Evolutionary conservation across 2,329 filamentous ascomycete species (phyloP).

Genomic region (Rutstroemia sp.): DNA sequence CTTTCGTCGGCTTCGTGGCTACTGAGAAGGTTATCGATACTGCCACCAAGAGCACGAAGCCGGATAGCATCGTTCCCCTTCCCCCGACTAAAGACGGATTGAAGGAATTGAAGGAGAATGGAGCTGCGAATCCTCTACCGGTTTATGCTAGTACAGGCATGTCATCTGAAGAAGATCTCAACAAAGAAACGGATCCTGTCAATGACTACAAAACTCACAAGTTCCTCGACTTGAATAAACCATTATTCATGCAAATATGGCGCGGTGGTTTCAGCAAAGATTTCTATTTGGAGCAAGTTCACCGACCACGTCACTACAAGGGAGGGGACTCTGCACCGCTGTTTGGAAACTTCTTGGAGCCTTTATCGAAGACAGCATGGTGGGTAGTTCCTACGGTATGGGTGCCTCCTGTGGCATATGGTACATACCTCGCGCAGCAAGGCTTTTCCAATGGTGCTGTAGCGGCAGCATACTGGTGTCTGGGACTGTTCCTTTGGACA

Average conservation of each 20-base stretch:
- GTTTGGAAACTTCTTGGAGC: constrained; percentile 98
- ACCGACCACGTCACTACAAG: constrained; percentile 91
- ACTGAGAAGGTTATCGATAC: constrained; percentile 38
- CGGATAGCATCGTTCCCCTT: constrained; percentile 42
- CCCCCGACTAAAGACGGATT: constrained; percentile 41
- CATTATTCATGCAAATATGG: constrained; percentile 84
- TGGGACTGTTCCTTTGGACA: constrained; percentile 77
- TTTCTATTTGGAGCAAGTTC: constrained; percentile 96
- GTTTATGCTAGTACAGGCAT: constrained; percentile 68
- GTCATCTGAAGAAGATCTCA: constrained; percentile 81
- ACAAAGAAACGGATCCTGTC: constrained; percentile 69
- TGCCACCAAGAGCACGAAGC: constrained; percentile 31
- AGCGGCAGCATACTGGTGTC: constrained; percentile 54
- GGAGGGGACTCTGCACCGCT: constrained; percentile 86
- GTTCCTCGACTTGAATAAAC: constrained; percentile 82
- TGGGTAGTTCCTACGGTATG: constrained; percentile 80
- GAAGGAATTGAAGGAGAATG: constrained; percentile 36
- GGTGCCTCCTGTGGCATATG: constrained; percentile 74
- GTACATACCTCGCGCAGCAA: constrained; percentile 55
- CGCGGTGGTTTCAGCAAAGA: constrained; percentile 80
- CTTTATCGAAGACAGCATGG: constrained; percentile 92
- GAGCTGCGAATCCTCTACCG: constrained; percentile 27
- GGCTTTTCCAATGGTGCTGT: constrained; percentile 46
- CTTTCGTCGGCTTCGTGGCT: constrained; percentile 71
- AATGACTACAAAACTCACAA: constrained; percentile 84